phyloP scores from a whole-genome alignment of 176 grass and related monocot genomes.

The Cymbopogon citratus region DNA sequence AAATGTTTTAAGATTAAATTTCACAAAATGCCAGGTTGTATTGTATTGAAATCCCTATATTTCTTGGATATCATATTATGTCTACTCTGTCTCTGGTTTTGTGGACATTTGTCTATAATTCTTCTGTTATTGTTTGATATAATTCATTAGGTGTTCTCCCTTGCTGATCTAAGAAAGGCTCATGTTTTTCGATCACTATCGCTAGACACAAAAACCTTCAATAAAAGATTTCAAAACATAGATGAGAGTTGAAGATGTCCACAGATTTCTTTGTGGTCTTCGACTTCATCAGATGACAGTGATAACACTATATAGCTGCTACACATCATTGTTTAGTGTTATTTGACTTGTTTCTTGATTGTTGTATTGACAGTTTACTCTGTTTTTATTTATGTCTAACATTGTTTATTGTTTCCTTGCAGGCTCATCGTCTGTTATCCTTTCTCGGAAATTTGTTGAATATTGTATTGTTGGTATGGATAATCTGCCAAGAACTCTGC shows the following conservation, averaged over 20 bases:
- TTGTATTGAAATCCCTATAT: background rate
- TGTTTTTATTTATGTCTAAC: conserved; percentile 1
- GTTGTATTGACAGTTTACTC: background rate
- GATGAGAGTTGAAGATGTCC: background rate
- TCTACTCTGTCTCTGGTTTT: background rate
- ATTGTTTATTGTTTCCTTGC: conserved; percentile 1
- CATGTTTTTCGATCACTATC: background rate
- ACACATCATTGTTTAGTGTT: background rate
- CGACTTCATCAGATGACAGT: background rate
- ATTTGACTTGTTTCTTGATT: background rate
- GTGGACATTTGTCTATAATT: background rate
- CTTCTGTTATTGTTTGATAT: background rate
- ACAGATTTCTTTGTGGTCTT: background rate
- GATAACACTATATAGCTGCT: background rate
- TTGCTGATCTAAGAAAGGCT: background rate
- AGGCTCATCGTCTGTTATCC: conserved; percentile 83
- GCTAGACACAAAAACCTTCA: background rate
- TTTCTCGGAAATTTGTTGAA: conserved; percentile 73
- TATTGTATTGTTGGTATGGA: conserved; percentile 68
- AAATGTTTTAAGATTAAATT: background rate
- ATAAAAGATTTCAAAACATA: background rate
- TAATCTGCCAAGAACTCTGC: conserved; percentile 81
- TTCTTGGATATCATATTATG: background rate
- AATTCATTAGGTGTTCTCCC: background rate
- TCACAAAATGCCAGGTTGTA: background rate